Conservation (phyloP, 1,284 basidiomycete genomes). For the Spongispora temasekensis region DNA sequence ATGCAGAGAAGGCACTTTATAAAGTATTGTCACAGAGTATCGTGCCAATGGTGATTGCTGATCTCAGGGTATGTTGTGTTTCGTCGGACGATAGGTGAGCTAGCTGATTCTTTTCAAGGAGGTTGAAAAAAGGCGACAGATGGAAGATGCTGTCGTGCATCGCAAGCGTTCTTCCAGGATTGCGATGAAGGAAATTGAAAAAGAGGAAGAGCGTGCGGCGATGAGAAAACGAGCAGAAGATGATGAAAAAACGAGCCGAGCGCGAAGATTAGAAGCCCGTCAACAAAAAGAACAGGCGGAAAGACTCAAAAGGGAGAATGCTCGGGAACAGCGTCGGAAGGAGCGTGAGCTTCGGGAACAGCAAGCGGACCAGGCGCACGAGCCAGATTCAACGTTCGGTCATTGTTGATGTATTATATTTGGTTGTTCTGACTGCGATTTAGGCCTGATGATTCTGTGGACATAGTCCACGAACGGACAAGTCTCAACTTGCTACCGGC, state of each 20-base stretch:
- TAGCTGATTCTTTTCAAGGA: constrained; percentile 46
- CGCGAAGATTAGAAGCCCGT: constrained; percentile 63
- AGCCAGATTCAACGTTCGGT: constrained; percentile 16
- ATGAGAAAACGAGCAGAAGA: constrained; percentile 61
- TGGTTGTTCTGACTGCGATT: constrained; percentile 17
- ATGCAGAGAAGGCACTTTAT: constrained; percentile 76
- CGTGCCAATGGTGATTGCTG: constrained; percentile 65
- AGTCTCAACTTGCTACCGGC: background rate
- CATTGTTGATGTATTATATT: background rate
- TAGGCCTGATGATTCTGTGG: constrained; percentile 14
- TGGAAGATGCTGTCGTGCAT: constrained; percentile 71
- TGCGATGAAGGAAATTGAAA: constrained; percentile 70
- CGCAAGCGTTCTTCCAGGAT: constrained; percentile 86
- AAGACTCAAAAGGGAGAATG: constrained; percentile 55
- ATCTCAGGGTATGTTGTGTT: constrained; percentile 43
- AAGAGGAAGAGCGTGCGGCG: constrained; percentile 62
- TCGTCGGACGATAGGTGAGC: background rate
- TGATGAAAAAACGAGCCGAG: constrained; percentile 62
- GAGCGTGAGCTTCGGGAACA: constrained; percentile 48
- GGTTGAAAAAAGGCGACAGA: constrained; percentile 55
- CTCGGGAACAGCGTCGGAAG: constrained; percentile 51
- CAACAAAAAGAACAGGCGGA: constrained; percentile 66
- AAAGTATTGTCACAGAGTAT: constrained; percentile 66
- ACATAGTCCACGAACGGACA: constrained; percentile 5
- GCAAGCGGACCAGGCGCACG: constrained; percentile 9